Percentiles rank a stretch among this genome's conserved stretches.
phyloP scores from a whole-genome alignment of 768 basidiomycete genomes.

The Gelatoporia subvermispora region DNA sequence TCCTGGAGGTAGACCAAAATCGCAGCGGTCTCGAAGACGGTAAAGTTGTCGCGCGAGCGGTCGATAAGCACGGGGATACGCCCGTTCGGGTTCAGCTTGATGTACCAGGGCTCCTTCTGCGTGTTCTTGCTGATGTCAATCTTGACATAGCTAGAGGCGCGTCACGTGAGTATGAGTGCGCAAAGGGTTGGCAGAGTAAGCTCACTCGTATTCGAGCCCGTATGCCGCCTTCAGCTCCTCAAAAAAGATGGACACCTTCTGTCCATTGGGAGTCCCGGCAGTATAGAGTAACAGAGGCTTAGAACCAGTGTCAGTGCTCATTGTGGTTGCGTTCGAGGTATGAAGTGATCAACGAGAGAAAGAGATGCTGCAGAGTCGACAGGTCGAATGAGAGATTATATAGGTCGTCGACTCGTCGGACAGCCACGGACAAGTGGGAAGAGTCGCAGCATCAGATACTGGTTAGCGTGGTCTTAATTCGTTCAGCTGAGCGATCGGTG shows the following conservation, averaged over 20 bases:
- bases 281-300: constrained; percentile 26
- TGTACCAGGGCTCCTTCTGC: constrained; percentile 84
- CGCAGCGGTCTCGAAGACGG: constrained; percentile 73
- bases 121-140: constrained; percentile 58
- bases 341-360: too few species aligned
- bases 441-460: too few species aligned
- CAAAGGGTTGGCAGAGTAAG: not conserved
- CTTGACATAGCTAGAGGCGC: constrained; percentile 39
- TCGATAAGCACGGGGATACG: constrained; percentile 69
- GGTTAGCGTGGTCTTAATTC: too few species aligned
- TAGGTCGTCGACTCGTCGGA: too few species aligned
- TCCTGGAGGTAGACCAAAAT: constrained; percentile 81
- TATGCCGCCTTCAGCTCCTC: constrained; percentile 52
- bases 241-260: constrained; percentile 47
- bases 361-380: too few species aligned
- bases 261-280: constrained; percentile 50
- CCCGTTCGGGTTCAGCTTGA: constrained; percentile 69
- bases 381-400: too few species aligned
- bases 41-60: constrained; percentile 53
- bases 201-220: constrained; percentile 46
- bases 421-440: too few species aligned
- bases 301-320: constrained; percentile 5
- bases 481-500: too few species aligned
- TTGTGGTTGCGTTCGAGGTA: not conserved
- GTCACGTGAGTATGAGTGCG: not conserved